A percentile compares a stretch with the other conserved stretches of the same genome.
Evolutionary conservation across 1,284 basidiomycete genomes (phyloP).

Genomic region (Pseudozyma sp.): DNA sequence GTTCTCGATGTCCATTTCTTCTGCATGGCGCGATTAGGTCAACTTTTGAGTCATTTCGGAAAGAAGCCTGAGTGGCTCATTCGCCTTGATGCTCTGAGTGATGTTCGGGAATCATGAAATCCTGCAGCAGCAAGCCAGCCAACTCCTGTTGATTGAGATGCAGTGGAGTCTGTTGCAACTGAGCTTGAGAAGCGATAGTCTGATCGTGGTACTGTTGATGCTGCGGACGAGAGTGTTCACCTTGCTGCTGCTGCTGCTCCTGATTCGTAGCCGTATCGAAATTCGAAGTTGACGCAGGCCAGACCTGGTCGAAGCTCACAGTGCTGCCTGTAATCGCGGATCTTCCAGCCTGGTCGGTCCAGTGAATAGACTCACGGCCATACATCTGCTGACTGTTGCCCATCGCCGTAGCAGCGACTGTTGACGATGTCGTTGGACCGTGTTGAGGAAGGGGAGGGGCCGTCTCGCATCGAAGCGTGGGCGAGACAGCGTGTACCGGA

Average conservation of each 20-base stretch:
- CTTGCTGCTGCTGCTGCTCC: neutral
- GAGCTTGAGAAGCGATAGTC: neutral
- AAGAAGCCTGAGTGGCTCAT: neutral
- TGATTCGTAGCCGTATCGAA: neutral
- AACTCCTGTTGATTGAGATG: conserved; percentile 12
- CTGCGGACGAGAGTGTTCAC: neutral
- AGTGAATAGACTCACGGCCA: too few species aligned
- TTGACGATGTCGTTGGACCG: neutral
- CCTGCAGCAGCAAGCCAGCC: conserved; percentile 10
- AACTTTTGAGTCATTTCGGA: neutral
- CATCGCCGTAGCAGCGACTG: neutral
- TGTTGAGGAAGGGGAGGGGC: conserved; percentile 8
- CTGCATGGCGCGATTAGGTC: too few species aligned
- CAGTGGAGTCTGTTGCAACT: neutral
- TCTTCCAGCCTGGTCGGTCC: too few species aligned
- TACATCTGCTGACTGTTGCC: too few species aligned
- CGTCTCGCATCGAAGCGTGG: conserved; percentile 10
- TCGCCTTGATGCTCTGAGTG: neutral
- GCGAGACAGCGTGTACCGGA: neutral
- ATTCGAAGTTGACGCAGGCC: neutral
- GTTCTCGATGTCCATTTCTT: too few species aligned
- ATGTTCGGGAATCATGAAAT: conserved; percentile 17
- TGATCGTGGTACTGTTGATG: conserved; percentile 8
- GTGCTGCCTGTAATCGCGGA: too few species aligned
- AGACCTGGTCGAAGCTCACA: neutral